Conservation (phyloP, 345 rosid species). For the Arabidopsis suecica region DNA sequence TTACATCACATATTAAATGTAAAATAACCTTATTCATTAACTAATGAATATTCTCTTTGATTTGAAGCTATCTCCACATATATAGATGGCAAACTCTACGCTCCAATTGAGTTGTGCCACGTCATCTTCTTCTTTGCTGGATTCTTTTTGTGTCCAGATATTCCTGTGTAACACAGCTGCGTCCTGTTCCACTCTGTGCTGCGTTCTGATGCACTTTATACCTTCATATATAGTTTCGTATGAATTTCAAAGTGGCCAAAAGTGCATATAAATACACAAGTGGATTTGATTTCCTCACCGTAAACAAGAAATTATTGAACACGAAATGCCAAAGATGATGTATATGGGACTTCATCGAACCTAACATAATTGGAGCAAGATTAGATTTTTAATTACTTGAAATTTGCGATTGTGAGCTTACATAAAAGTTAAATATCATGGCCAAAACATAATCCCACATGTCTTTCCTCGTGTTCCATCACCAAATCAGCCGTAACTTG, state of each 20-base stretch:
- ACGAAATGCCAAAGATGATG: neutral
- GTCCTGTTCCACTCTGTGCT: too few species aligned
- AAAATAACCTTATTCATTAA: too few species aligned
- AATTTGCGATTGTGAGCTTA: neutral
- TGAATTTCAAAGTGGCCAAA: slow-evolving; percentile 2
- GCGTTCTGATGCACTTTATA: too few species aligned
- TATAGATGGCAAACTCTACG: too few species aligned
- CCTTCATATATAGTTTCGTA: neutral
- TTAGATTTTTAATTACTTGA: slow-evolving; percentile 7
- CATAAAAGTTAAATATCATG: neutral
- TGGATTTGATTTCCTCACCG: neutral
- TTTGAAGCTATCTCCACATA: too few species aligned
- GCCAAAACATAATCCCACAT: slow-evolving; percentile 45
- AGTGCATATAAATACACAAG: neutral
- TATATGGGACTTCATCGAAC: slow-evolving; percentile 2
- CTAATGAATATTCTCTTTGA: too few species aligned
- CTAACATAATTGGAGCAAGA: slow-evolving; percentile 13
- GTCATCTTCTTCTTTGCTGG: too few species aligned
- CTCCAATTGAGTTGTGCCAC: too few species aligned
- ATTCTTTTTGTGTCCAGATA: too few species aligned
- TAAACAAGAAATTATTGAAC: neutral
- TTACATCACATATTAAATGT: too few species aligned
- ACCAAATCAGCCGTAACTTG: slow-evolving; percentile 38
- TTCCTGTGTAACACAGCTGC: too few species aligned
- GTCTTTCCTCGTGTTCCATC: slow-evolving; percentile 45